Evolutionary conservation across 257 asterid genomes (phyloP), one percentile per base, ranked within the genome.

Genomic region (Solanum virginianum): DNA sequence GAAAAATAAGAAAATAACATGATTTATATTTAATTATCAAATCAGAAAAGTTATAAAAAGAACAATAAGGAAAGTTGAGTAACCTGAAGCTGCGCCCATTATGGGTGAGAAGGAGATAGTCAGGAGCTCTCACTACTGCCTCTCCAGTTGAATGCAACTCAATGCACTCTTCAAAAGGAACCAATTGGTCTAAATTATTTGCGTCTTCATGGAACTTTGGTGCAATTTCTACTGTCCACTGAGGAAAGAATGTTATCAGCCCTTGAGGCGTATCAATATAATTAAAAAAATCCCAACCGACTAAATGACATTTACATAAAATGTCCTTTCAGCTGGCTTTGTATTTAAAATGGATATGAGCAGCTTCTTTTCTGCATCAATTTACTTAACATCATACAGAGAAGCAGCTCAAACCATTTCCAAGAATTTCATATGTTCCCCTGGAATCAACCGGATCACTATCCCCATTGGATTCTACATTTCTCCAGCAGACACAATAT

Each of bases 71-170:
- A 86, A 71, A 68, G 86, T 74, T 84, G 84, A 92, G 93, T 89
- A 87, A 96, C 99, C 93, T 96, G 98, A 96, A 96, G 77, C 90
- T 93, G 86, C 97, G 97, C 57, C 99, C 99, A 70, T 95, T 96
- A 83, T 95, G 92, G 84, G 97, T 95, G 89, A 96, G 91, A 86
- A 95, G 99, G 85, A 96, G 95, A 88, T 86, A 96, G 90, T 92
- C 98, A 45, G 99, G 99, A 88, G 97, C 96, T 92, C 89, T 94
- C 86, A 94, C 97, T 85, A 94, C 97, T 55, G 88, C 79, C 84
- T 86, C 95, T 84, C 89, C 93, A 57, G 97, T 93, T 85, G 98
- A 94, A 85, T 84, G 91, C 81, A 96, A 90, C 91, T 93, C 90
- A 85, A 96, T 89, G 85, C 92, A 90, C 87, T 94, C 98, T 87